Conservation (phyloP, 805 yeast species). For the Kodamaea hsintzibuensis region DNA sequence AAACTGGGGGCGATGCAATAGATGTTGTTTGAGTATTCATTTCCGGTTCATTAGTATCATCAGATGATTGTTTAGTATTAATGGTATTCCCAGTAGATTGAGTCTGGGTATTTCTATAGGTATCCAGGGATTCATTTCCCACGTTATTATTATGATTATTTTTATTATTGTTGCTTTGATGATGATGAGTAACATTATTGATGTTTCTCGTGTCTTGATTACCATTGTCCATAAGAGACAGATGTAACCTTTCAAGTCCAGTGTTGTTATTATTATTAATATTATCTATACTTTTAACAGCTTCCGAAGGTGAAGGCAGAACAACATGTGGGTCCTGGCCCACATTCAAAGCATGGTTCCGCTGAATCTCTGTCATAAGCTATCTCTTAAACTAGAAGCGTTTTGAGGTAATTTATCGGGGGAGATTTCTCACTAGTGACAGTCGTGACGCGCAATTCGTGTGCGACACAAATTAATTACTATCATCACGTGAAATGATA, state of each 20-base stretch:
- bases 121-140: background rate
- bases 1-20: too few species aligned
- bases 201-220: background rate
- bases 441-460: slow-evolving; percentile 1
- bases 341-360: background rate
- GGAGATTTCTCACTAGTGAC: background rate
- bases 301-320: background rate
- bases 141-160: background rate
- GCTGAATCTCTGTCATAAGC: background rate
- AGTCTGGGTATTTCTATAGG: background rate
- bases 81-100: too few species aligned
- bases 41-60: too few species aligned
- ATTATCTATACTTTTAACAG: background rate
- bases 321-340: background rate
- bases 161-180: too few species aligned
- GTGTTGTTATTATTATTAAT: too few species aligned
- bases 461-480: background rate
- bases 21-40: too few species aligned
- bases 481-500: background rate
- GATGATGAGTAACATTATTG: background rate
- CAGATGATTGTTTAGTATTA: too few species aligned
- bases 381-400: background rate
- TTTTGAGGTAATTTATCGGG: slow-evolving; percentile 3
- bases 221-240: background rate
- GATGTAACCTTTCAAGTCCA: background rate